These are phyloP conservation scores for Backusella tarrabulga DNA, from an alignment of 192 early-diverging fungal genomes.

Conservation along the genomic window DNA sequence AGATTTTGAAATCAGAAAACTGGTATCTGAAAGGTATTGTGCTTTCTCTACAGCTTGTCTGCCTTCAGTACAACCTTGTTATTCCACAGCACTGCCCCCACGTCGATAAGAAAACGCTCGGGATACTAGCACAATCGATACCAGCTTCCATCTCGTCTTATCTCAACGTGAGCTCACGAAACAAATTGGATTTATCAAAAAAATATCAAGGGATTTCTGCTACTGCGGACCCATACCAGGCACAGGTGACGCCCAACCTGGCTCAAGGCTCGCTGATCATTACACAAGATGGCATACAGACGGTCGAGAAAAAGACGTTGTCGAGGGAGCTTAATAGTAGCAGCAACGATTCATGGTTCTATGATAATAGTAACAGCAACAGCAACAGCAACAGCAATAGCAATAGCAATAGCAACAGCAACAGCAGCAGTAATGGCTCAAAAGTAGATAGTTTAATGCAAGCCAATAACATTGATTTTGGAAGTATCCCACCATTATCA, in stretches of 20 bases:
- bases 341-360: background rate
- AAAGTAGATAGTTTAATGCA: background rate
- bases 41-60: conserved; percentile 37
- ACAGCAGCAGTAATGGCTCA: background rate
- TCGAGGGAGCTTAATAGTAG: background rate
- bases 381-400: background rate
- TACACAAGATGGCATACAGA: conserved; percentile 3
- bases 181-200: conserved; percentile 16
- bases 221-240: background rate
- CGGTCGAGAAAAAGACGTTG: background rate
- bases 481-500: background rate
- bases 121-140: conserved; percentile 13
- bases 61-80: conserved; percentile 24
- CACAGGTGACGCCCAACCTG: background rate
- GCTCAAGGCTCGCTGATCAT: conserved; percentile 9
- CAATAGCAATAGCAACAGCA: background rate
- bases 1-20: conserved; percentile 44
- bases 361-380: background rate
- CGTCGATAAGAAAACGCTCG: conserved; percentile 21
- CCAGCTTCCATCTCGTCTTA: conserved; percentile 23
- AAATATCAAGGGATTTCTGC: background rate
- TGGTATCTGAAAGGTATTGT: conserved; percentile 50
- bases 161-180: conserved; percentile 27
- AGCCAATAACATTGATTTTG: background rate
- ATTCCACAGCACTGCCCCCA: conserved; percentile 32